phyloP scores from a whole-genome alignment of 768 basidiomycete species.

The Mycena belliarum region DNA sequence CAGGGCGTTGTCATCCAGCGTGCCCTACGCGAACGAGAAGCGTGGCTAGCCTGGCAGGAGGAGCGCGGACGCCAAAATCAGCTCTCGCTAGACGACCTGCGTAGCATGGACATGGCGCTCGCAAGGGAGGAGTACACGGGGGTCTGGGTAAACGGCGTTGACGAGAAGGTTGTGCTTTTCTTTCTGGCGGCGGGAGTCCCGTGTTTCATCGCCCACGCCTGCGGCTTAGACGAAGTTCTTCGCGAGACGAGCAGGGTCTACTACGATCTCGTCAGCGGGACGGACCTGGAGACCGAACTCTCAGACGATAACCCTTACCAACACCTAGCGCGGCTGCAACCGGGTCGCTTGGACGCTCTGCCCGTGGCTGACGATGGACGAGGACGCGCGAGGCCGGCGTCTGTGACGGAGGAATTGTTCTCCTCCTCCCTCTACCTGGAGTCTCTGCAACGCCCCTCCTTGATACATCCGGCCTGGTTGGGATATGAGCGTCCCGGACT shows the following conservation, averaged over 20 bases:
- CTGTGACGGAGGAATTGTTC: no score
- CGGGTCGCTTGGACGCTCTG: no score
- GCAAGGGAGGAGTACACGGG: neutral
- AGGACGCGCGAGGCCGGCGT: no score
- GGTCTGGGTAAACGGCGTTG: neutral
- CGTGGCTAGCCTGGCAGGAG: neutral
- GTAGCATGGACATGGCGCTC: neutral
- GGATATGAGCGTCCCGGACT: no score
- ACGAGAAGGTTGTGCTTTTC: neutral
- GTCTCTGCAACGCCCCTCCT: no score
- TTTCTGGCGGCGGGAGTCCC: neutral
- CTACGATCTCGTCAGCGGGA: neutral
- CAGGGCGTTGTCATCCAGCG: neutral
- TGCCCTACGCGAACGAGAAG: neutral
- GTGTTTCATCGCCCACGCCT: conserved; percentile 3
- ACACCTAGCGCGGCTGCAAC: no score
- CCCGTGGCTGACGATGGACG: no score
- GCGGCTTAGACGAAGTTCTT: neutral
- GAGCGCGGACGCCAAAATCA: neutral
- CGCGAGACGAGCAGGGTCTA: no score
- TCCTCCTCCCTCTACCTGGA: no score
- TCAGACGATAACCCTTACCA: no score
- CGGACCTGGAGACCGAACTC: no score
- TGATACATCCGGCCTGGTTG: no score
- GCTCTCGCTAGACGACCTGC: neutral